phyloP scores from a whole-genome alignment of 163 green algal species.

The Volvox carteri region DNA sequence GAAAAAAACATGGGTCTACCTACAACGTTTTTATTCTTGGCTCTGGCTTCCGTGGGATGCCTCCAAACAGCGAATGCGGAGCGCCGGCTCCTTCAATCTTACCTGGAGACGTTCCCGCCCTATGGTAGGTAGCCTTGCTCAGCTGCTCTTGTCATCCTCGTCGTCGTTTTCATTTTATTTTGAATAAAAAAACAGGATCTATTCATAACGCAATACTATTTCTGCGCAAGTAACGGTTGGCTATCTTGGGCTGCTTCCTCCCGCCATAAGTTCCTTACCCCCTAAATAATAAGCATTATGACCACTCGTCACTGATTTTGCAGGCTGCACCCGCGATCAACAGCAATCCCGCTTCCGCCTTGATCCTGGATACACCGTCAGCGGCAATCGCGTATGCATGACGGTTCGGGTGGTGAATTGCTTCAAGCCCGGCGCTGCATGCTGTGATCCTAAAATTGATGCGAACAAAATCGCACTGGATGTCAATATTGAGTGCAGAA shows the following conservation, averaged over 20 bases:
- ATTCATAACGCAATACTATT: too few species aligned
- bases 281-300: too few species aligned
- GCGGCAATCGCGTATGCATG: conserved; percentile 25
- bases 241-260: too few species aligned
- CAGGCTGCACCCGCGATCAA: conserved; percentile 36
- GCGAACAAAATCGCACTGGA: conserved; percentile 56
- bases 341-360: conserved; percentile 49
- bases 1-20: too few species aligned
- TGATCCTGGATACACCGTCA: not conserved
- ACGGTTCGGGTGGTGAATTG: conserved; percentile 22
- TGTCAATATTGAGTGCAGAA: conserved; percentile 24
- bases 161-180: too few species aligned
- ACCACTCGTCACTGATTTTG: too few species aligned
- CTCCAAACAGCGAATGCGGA: not conserved
- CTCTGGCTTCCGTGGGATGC: not conserved
- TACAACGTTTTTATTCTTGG: too few species aligned
- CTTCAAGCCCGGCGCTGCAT: not conserved
- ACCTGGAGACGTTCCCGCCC: conserved; percentile 13
- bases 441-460: conserved; percentile 22
- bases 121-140: conserved; percentile 16
- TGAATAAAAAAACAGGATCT: too few species aligned
- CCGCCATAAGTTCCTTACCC: too few species aligned
- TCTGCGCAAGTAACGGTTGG: too few species aligned
- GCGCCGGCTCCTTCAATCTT: not conserved
- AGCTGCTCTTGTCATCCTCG: too few species aligned